Base-by-base conservation (phyloP, 192 early-diverging fungal genomes). In the Dissophora ornata region DNA sequence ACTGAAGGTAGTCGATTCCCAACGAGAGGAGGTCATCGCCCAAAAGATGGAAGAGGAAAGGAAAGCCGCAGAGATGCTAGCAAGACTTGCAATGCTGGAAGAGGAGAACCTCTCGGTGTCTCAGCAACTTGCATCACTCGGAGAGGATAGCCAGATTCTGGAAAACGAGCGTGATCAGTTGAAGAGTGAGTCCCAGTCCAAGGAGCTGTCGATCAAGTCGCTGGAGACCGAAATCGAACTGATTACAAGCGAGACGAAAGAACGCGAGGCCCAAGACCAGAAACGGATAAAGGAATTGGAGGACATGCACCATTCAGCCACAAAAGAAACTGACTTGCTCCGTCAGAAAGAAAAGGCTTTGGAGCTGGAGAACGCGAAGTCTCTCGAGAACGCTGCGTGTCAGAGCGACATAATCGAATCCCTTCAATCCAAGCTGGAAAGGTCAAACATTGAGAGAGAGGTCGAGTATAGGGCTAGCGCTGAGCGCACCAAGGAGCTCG, bases 281-380 rank as follows among this genome's bases (percentile, higher is more conserved):
- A 57, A 42, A 15, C 41, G 59, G 18, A 77, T 77, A 1, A 29
- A 51, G 38, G 73, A 67, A n/a, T 30, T 77, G 2, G 64, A 77
- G 34, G 50, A 47, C 15, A 48, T 49, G 24, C n/a, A 42, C n/a
- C 22, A 21, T 2, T 44, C 42, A 9, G 58, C 55, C 0, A 34
- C 36, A 12, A 67, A 67, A 36, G 50, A 67, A 1, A 56, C 47
- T 7, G 65, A 77, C 22, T 30, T 54, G 19, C 49, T 65, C 2
- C 59, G 48, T 12, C 24, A 48, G 11, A 62, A 62, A 0, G 64
- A 77, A 24, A 50, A 59, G 19, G 58, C 28, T 1, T 67, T 62
- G 65, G 65, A 67, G n/a, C 44, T 46, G 1, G 65, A 67, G 19
- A 51, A 57, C 0, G 45, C n/a, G 16, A 62, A 56, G 7, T 25